phyloP scores from a whole-genome alignment of 345 rosid species.

The Populus pruinosa region DNA sequence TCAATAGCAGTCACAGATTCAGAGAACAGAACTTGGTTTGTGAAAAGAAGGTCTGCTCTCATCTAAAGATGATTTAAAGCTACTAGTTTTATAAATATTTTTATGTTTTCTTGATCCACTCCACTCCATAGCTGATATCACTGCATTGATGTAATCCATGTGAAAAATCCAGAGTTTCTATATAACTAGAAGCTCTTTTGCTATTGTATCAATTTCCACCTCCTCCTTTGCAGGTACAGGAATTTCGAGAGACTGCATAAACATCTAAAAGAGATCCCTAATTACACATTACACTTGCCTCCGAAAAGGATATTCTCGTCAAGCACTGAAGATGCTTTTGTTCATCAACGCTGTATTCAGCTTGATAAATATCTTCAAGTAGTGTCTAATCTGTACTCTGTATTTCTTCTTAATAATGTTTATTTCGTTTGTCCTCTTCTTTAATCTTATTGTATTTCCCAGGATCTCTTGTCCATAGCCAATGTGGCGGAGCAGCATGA shows the following conservation, averaged over 20 bases:
- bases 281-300: conserved; percentile 91
- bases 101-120: background rate
- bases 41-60: conserved; percentile 80
- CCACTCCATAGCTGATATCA: background rate
- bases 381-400: conserved; percentile 20
- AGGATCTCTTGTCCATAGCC: conserved; percentile 96
- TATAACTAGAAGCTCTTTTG: conserved; percentile 8
- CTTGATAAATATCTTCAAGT: conserved; percentile 93
- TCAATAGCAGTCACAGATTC: conserved; percentile 92
- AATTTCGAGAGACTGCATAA: conserved; percentile 93
- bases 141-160: background rate
- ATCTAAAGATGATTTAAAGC: conserved; percentile 9
- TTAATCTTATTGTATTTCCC: conserved; percentile 25
- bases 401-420: conserved; percentile 15
- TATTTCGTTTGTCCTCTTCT: conserved; percentile 10
- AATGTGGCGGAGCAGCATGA: conserved; percentile 99
- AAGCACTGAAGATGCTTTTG: conserved; percentile 96
- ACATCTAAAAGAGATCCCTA: conserved; percentile 92
- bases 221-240: conserved; percentile 63
- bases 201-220: conserved; percentile 7
- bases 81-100: background rate
- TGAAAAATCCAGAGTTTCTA: conserved; percentile 14
- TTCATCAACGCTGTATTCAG: conserved; percentile 96
- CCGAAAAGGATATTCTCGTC: conserved; percentile 99
- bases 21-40: conserved; percentile 82